Percentiles rank a stretch among this genome's conserved stretches.
Evolutionary conservation across 2,329 filamentous ascomycete genomes (phyloP).

Genomic region (Penicillium sp.): DNA sequence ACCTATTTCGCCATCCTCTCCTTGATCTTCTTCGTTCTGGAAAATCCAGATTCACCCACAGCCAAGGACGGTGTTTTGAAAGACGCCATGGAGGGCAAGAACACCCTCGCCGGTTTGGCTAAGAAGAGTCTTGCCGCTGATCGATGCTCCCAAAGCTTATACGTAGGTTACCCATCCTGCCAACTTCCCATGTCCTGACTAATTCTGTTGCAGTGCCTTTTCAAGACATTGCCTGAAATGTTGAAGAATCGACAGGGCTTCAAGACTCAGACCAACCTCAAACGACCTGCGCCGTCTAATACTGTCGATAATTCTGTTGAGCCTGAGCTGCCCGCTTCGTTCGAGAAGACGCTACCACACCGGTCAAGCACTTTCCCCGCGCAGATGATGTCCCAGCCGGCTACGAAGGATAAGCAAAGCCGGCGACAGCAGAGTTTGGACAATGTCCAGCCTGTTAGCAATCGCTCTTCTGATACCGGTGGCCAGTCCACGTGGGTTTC

Average conservation of each 20-base stretch:
- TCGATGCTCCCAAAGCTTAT: constrained; percentile 71
- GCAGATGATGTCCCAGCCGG: constrained; percentile 29
- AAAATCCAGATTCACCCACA: constrained; percentile 59
- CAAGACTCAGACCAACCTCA: constrained; percentile 47
- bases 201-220: constrained; percentile 59
- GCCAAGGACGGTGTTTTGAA: constrained; percentile 70
- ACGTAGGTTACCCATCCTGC: constrained; percentile 52
- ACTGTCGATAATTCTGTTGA: constrained; percentile 19
- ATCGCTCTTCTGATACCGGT: constrained; percentile 19
- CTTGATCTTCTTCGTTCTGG: constrained; percentile 60
- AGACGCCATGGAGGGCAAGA: constrained; percentile 79
- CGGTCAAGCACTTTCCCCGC: constrained; percentile 43
- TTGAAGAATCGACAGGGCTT: constrained; percentile 56
- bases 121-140: constrained; percentile 86
- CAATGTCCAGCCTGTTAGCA: constrained; percentile 23
- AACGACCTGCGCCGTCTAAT: constrained; percentile 43
- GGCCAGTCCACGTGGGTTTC: constrained; percentile 27
- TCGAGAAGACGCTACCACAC: constrained; percentile 27
- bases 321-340: constrained; percentile 16
- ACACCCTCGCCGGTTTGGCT: constrained; percentile 74
- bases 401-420: constrained; percentile 21
- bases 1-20: constrained; percentile 65
- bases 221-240: constrained; percentile 74
- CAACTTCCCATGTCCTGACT: not conserved
- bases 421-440: constrained; percentile 33